Evolutionary conservation across 306 rosid species (phyloP).

Genomic region (Sindora glabra): DNA sequence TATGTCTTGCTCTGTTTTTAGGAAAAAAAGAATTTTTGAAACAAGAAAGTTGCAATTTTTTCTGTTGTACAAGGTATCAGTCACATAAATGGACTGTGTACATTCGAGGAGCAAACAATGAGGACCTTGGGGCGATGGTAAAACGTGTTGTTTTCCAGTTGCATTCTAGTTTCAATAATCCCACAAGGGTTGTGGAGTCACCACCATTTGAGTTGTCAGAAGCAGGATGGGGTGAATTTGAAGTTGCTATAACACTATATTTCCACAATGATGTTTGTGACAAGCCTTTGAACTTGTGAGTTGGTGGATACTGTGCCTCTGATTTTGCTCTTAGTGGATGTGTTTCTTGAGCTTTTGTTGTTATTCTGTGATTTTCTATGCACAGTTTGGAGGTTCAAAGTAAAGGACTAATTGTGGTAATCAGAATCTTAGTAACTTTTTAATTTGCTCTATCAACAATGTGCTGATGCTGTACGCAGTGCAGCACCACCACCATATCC

Average conservation of each 20-base stretch:
- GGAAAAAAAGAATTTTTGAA: background rate
- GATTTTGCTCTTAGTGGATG: conserved; percentile 4
- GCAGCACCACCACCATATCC: background rate
- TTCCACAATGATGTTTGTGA: conserved; percentile 71
- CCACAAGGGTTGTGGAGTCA: conserved; percentile 58
- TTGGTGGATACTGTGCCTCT: conserved; percentile 15
- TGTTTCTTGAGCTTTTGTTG: conserved; percentile 4
- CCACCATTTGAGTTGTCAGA: conserved; percentile 83
- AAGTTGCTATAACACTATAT: conserved; percentile 55
- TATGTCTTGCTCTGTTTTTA: conserved; percentile 13
- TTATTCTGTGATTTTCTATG: conserved; percentile 9
- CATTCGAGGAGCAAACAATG: conserved; percentile 69
- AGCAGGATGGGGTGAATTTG: conserved; percentile 86
- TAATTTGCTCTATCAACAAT: background rate
- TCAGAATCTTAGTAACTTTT: background rate
- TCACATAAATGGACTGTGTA: conserved; percentile 82
- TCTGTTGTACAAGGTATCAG: conserved; percentile 47
- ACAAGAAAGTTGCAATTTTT: background rate
- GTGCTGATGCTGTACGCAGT: conserved; percentile 10
- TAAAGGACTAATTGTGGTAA: conserved; percentile 6
- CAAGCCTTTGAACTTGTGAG: conserved; percentile 75
- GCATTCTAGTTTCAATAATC: conserved; percentile 80
- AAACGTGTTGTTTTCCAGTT: conserved; percentile 73
- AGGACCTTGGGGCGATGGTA: conserved; percentile 57
- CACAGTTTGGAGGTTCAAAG: background rate